Evolutionary conservation across 768 basidiomycete species (phyloP), one percentile per base, ranked within the genome.

Genomic region (Strobilomyces dryophilus): DNA sequence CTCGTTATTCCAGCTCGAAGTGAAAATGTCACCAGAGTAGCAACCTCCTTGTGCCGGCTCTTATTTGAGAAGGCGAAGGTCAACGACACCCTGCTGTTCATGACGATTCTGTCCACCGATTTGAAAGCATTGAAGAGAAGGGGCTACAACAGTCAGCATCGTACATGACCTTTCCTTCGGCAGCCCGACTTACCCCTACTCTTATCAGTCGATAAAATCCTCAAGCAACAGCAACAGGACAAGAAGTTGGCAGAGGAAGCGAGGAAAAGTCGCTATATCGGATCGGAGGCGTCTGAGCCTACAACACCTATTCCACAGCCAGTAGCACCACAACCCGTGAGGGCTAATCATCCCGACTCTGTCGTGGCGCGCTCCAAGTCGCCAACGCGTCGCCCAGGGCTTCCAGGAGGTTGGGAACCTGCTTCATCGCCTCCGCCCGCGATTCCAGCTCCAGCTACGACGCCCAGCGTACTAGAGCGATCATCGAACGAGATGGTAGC

Each of bases 91-190:
- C 75, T 99, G 8, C 67, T 98, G 8, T 87, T 98, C 59, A 89
- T 92, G 82, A 97, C 94, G 0, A 92, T 99, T 49, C 77, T 99
- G 17, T 92, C 92, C 0, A 98, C 95, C 0, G 92, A 95, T 58
- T 71, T 98, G 37, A 80, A 83, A 53, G 83, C 91, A 3, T 68
- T 97, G 56, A 86, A 84, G 61, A 75, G 92, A 36, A 76, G 92
- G 57, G 94, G 92, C 6, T 95, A 92, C 65, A 92, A 93, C 61
- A 87, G 90, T 88, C 58, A 5, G 74, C 62, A 12, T 42, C 9
- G 40, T 31, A 37, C 40, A 54, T 14, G 32, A 35, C 53, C 10
- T 12, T 46, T 2, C 31, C 14, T 12, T 20, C 7, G 32, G 45
- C 58, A 46, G 62, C 11, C 10, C 11, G 5, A 40, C 41, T 53